Percentiles rank a stretch among this genome's conserved stretches.
These are phyloP conservation scores for Pleurotus platypus DNA, from an alignment of 768 basidiomycete species.

Conservation along the genomic window DNA sequence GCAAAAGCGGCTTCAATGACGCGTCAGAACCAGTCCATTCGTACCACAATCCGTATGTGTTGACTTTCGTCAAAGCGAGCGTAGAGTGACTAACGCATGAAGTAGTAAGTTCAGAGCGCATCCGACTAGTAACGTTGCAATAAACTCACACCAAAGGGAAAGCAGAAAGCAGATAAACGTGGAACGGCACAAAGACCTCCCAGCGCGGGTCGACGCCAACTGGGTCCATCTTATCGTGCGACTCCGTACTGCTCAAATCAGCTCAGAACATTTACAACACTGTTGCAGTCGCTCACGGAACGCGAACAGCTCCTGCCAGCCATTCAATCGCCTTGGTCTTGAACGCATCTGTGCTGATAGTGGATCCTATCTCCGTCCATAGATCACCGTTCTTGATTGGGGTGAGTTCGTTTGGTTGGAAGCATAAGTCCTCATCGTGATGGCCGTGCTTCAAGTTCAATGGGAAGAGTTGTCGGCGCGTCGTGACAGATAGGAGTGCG, in stretches of 20 bases:
- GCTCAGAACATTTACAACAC: neutral
- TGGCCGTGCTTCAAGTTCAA: neutral
- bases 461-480: neutral
- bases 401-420: conserved; percentile 19
- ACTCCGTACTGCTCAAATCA: conserved; percentile 42
- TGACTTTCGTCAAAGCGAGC: conserved; percentile 64
- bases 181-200: conserved; percentile 50
- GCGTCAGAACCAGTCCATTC: conserved; percentile 65
- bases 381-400: conserved; percentile 25
- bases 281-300: conserved; percentile 18
- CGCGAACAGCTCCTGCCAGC: conserved; percentile 29
- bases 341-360: conserved; percentile 20
- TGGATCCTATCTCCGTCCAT: conserved; percentile 10
- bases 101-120: neutral
- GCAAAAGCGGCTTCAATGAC: conserved; percentile 63
- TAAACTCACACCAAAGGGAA: conserved; percentile 64
- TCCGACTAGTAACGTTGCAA: neutral
- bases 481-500: neutral
- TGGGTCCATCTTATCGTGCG: conserved; percentile 44
- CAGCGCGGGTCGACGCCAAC: conserved; percentile 50
- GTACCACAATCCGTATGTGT: conserved; percentile 70
- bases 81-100: conserved; percentile 42
- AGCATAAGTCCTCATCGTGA: neutral
- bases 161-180: conserved; percentile 44
- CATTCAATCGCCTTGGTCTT: conserved; percentile 24